Evolutionary conservation across 1,284 basidiomycete species (phyloP), one percentile per base, ranked within the genome.

Genomic region (Volvariella volvacea): DNA sequence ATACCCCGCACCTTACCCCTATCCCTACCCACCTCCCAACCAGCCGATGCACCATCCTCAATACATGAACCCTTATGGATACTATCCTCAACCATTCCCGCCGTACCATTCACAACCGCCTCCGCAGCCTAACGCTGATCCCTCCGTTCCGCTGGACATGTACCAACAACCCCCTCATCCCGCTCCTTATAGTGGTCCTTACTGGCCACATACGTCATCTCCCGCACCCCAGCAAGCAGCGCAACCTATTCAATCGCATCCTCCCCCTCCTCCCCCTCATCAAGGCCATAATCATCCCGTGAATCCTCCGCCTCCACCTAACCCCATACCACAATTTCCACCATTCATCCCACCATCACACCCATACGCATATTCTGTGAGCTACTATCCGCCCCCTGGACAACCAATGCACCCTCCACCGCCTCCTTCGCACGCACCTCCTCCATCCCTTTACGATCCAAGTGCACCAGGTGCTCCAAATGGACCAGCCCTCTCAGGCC

Each of bases 141-240:
- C 46, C 22, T 36, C 40, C 3, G 41, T 39, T 9, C n/a, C 34
- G 14, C n/a, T 8, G 8, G 34, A 36, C 14, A 36, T 36, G 34
- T 36, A 36, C 19, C 25, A 28, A 28, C 25, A 28, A 12, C 48
- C 62, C 15, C 60, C 60, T 14, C 62, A 64, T 19, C 57, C 58
- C 6, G 22, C 42, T 15, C 32, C 48, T 52, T 63, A 22, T 56
- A 55, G 17, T 67, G 14, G 30, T 32, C 42, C 45, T 14, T 30
- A 34, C 21, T 47, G 42, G 20, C 25, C 45, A 6, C 42, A 77
- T 55, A 63, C 74, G 3, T 58, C 71, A 49, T 63, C 67, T 3
- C 56, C 64, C 10, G 82, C 78, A 47, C 77, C 73, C 53, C 66
- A 70, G 44, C 57, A 65, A 37, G 60, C 66, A 16, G 60, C 67